Percentiles rank a stretch among this genome's conserved stretches.
These are phyloP conservation scores for Talaromyces borbonicus DNA, from an alignment of 495 filamentous ascomycete species.

Conservation along the genomic window DNA sequence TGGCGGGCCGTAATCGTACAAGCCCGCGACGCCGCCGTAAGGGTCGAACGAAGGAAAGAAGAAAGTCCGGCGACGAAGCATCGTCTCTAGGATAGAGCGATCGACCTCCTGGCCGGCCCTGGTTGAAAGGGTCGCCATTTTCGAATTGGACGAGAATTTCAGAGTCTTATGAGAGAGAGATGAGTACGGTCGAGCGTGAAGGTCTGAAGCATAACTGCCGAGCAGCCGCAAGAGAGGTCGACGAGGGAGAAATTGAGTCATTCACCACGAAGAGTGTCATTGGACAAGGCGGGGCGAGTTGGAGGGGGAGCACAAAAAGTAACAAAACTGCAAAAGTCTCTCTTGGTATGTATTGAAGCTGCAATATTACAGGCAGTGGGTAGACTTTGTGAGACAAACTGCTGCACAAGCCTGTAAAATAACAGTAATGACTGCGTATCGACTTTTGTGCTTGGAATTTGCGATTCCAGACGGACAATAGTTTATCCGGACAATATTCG, in stretches of 20 bases:
- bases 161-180: constrained; percentile 10
- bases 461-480: background rate
- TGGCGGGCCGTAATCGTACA: constrained; percentile 79
- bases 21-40: constrained; percentile 78
- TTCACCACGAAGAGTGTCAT: constrained; percentile 21
- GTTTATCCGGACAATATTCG: background rate
- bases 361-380: too few species aligned
- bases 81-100: constrained; percentile 63
- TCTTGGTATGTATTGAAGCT: constrained; percentile 5
- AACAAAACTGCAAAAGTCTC: background rate
- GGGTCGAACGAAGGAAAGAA: constrained; percentile 93
- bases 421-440: background rate
- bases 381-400: too few species aligned
- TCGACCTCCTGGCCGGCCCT: constrained; percentile 85
- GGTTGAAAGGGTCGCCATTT: constrained; percentile 60
- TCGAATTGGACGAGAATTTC: constrained; percentile 19
- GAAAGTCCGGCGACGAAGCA: constrained; percentile 82
- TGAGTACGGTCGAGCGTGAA: constrained; percentile 14
- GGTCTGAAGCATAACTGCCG: constrained; percentile 9
- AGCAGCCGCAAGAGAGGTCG: constrained; percentile 20
- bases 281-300: constrained; percentile 1
- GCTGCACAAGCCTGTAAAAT: constrained; percentile 1
- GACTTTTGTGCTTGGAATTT: background rate
- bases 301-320: constrained; percentile 1
- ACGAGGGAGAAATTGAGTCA: constrained; percentile 37